Evolutionary conservation across 2,329 filamentous ascomycete genomes (phyloP), one percentile per base, ranked within the genome.

Genomic region (Magnaporthales sp.): DNA sequence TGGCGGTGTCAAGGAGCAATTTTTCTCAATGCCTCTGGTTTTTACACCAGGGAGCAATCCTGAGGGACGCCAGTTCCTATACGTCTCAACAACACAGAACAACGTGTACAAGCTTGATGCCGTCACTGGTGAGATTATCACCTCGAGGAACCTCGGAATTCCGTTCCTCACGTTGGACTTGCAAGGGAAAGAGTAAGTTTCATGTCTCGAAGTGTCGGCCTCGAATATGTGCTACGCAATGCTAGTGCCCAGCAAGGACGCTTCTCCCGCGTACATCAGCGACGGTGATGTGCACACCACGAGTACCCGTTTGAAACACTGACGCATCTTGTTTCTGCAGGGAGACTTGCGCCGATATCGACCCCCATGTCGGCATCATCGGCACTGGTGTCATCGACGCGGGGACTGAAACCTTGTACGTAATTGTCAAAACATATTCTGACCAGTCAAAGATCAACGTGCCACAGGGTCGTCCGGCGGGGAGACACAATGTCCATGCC

Each of bases 311-410:
- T n/a, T n/a, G n/a, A n/a, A n/a, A n/a, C n/a, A n/a, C n/a, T n/a
- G n/a, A n/a, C n/a, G n/a, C n/a, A n/a, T n/a, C n/a, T n/a, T n/a
- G n/a, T n/a, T n/a, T n/a, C n/a, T 31, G 10, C 19, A 65, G 24
- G 15, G 38, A 24, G 13, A n/a, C 15, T 67, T 84, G 80, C 67
- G 76, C 79, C 30, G 80, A 83, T 69, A 80, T 83, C 70, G 79
- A 78, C 60, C 80, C 81, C 46, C 73, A 73, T 22, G 74, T 84
- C 46, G 82, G 82, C 60, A 76, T 83, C 22, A 81, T 80, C 3
- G 79, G 79, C 0, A 84, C 82, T 38, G 81, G 81, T 54, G 80
- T 83, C 38, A 83, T 84, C 68, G 82, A 84, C 71, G 79, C 80
- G 1, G 76, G 71, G 19, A 83, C 81, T 0, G 80, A 82, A 54